Conservation (phyloP, 2,329 filamentous ascomycete genomes). For the Trichoderma simmonsii region DNA sequence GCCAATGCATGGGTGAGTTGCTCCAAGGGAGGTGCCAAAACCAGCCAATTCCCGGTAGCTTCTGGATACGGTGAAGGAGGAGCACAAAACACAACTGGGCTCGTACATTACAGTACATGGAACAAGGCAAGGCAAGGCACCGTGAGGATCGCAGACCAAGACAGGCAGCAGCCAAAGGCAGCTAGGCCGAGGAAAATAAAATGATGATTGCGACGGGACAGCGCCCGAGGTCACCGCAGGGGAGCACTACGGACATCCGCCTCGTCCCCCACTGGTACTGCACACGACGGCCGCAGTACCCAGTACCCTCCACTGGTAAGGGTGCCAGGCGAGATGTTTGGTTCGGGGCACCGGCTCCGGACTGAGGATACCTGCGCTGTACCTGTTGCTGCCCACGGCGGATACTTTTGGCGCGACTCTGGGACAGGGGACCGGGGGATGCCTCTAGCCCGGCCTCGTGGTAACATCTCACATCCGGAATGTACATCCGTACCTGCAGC, state of each 20-base stretch:
- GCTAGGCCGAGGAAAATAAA: constrained; percentile 12
- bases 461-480: constrained; percentile 14
- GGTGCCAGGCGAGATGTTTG: neutral
- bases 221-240: neutral
- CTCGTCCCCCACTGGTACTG: neutral
- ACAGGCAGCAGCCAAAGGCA: constrained; percentile 10
- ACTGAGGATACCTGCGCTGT: neutral
- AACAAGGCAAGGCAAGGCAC: neutral
- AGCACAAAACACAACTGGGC: neutral
- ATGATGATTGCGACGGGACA: constrained; percentile 3
- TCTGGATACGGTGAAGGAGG: neutral
- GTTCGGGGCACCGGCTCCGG: neutral
- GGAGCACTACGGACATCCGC: neutral
- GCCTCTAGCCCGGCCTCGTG: neutral
- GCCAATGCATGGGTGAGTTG: constrained; percentile 5
- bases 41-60: neutral
- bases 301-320: neutral
- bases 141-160: neutral
- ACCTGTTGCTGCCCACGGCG: neutral
- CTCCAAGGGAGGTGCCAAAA: neutral
- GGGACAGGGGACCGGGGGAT: neutral
- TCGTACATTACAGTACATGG: neutral
- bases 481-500: constrained; percentile 15
- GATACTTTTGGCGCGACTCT: neutral
- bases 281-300: neutral